These are phyloP conservation scores for Didymella glomerata DNA, from an alignment of 2,329 filamentous ascomycete species.

Conservation along the genomic window DNA sequence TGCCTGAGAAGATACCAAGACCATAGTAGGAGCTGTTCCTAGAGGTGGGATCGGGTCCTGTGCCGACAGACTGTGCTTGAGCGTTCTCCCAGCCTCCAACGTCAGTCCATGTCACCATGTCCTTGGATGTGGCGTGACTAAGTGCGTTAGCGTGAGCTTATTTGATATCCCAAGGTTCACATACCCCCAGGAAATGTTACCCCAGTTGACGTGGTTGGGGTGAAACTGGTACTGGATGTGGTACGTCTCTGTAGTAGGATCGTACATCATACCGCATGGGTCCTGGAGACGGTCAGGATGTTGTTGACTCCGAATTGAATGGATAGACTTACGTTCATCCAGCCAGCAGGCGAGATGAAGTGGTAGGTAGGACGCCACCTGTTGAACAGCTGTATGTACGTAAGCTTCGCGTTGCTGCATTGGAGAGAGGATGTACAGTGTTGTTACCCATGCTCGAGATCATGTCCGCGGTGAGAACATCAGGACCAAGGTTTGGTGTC, in stretches of 20 bases:
- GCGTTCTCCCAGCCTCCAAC: constrained; percentile 57
- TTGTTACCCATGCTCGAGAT: constrained; percentile 55
- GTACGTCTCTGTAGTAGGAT: constrained; percentile 58
- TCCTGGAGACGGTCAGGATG: constrained; percentile 46
- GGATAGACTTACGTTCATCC: constrained; percentile 53
- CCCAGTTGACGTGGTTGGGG: constrained; percentile 58
- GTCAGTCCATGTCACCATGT: constrained; percentile 58
- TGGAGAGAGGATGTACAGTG: no score
- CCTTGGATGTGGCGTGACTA: constrained; percentile 63
- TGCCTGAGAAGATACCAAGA: constrained; percentile 63
- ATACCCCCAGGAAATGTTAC: constrained; percentile 54
- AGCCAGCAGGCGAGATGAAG: constrained; percentile 58
- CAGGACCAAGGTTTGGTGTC: constrained; percentile 26
- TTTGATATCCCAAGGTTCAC: not conserved
- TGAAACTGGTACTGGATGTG: constrained; percentile 65
- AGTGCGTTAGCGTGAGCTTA: constrained; percentile 48
- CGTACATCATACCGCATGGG: constrained; percentile 61
- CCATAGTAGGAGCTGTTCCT: constrained; percentile 57
- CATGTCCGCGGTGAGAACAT: constrained; percentile 39
- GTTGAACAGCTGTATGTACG: no score
- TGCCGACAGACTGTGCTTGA: constrained; percentile 51
- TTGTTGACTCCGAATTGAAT: not conserved
- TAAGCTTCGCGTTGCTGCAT: no score
- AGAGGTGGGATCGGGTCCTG: constrained; percentile 45
- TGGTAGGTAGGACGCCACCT: constrained; percentile 59